Base-by-base conservation (phyloP, 1,284 basidiomycete species). In the Pseudomicrostroma phylloplanum region DNA sequence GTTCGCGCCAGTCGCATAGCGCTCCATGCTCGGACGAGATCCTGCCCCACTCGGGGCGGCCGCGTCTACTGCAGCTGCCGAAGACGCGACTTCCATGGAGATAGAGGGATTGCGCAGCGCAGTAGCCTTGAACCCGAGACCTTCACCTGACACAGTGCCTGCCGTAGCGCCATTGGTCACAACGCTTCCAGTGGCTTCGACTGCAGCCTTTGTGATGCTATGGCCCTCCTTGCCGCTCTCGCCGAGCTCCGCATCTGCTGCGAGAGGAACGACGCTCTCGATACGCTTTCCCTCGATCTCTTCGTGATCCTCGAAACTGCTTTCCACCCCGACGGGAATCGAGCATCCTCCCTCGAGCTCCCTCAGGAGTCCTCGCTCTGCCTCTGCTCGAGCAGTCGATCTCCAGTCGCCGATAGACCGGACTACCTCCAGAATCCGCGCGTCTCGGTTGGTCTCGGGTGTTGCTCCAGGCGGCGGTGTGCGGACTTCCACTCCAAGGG, bases 281-380 rank as follows among this genome's bases (percentile, higher is more conserved):
- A 68, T 68, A n/a, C 71, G 60, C 58, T 59, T 55, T 4, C 69
- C 72, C 46, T 78, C 76, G 25, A 73, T 60, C 48, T 64, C 63
- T 8, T 66, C 67, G 59, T 79, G 73, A 57, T 78, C 76, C 11
- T 70, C 68, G 51, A 78, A 76, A 68, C 56, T 68, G 61, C 86
- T 88, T 62, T 85, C 83, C 39, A 91, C 88, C 17, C 94, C 93
- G n/a, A 97, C 92, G 0, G 94, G 96, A 1, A 98, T 92, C 64
- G 90, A 93, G 80, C 96, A 98, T 30, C 93, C 96, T 12, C 96
- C 96, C 80, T 98, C 94, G 58, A 98, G 83, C 42, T 89, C 87
- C 42, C 88, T 84, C 67, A 98, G 83, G 79, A 90, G 88, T 1
- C 89, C 89, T 12, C 94, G 86, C 80, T 99, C 96, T 11, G 74